Evolutionary conservation across 208 protist species (phyloP), one percentile per base, ranked within the genome.

Genomic region (Balamuthia mandrillaris): DNA sequence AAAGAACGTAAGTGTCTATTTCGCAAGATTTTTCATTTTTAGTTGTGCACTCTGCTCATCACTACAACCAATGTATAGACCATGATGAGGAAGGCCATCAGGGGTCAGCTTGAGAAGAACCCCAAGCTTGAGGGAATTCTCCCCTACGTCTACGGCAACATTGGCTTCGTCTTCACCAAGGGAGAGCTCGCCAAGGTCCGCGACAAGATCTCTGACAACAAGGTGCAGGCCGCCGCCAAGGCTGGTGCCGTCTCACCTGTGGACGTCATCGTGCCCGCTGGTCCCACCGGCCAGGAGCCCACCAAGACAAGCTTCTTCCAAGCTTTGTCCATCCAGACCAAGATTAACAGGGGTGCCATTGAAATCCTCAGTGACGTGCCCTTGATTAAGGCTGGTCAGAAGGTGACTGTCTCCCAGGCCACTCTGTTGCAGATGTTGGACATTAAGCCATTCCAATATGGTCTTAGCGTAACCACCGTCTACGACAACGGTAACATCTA

Each of bases 371-470:
- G 84, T 65, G 96, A 98, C 78, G 96, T 98, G 82, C 94, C 96
- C 83, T 90, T 99, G 42, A 93, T 99, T 88, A 96, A 88, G 81
- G 75, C 81, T 37, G 98, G 98, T 88, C 94, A 97, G 42, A 97
- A 97, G 90, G 98, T 99, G 81, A 95, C 96, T 66, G 92, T 96
- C 79, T 99, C 98, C 41, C 96, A 99, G 86, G 97, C 97, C 14
- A 92, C 95, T 51, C 95, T 99, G 12, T 93, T 99, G 41, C 91
- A 96, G 87, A 99, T 98, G 95, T 92, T 99, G 10, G 95, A 97
- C 93, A 99, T 99, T 86, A 97, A 95, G 86, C 98, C 98, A 65
- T 99, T 99, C 96, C 95, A 90, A 87, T 99, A 99, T 92, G 96
- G 97, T 89, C 90, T 98, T 0, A 90, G 95, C 54, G 88, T 98